Evolutionary conservation across 2,329 filamentous ascomycete species (phyloP).

Genomic region (Paraconiothyrium brasiliense): DNA sequence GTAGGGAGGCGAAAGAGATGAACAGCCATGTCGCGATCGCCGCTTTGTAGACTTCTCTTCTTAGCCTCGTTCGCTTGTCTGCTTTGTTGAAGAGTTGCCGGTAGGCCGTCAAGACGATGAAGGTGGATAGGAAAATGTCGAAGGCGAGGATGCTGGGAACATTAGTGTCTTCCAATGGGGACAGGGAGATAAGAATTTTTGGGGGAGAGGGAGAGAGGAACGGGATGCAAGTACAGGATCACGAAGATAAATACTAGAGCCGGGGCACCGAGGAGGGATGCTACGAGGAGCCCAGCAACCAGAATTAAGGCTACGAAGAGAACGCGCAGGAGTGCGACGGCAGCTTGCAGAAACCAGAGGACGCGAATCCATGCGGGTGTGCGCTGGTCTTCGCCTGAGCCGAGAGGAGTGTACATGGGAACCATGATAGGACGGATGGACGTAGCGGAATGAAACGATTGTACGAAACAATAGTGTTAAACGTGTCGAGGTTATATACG

Average conservation of each 20-base stretch:
- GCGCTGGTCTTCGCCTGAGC: neutral
- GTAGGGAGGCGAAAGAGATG: neutral
- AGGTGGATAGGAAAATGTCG: neutral
- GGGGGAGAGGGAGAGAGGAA: neutral
- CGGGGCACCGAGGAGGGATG: neutral
- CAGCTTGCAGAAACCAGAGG: neutral
- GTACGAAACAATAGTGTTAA: neutral
- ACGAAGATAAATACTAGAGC: neutral
- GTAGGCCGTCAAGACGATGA: neutral
- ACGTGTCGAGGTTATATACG: neutral
- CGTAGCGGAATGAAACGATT: neutral
- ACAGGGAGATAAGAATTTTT: too few relatives aligned
- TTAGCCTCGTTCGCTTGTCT: neutral
- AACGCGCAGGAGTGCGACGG: neutral
- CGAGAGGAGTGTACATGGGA: neutral
- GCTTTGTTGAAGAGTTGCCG: neutral
- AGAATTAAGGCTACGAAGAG: neutral
- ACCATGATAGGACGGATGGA: neutral
- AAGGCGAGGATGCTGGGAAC: neutral
- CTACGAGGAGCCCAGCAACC: neutral
- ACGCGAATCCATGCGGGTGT: neutral
- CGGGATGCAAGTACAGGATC: neutral
- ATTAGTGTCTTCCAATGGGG: too few relatives aligned
- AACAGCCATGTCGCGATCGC: slow-evolving; percentile 1
- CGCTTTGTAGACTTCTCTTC: neutral